Conservation (phyloP, 805 yeast species). For the Saturnispora mendoncae region DNA sequence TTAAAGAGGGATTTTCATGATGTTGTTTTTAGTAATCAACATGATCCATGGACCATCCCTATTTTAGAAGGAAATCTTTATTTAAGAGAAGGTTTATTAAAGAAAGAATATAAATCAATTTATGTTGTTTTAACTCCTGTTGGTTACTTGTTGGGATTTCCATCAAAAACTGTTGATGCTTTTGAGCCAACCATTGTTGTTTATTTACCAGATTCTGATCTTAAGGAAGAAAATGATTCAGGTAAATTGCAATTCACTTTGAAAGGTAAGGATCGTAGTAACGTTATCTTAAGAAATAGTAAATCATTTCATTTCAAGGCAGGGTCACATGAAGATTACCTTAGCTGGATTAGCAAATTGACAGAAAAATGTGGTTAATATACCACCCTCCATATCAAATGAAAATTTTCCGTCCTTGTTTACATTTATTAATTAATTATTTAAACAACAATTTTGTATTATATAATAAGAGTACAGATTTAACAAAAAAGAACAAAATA, state of each 20-base stretch:
- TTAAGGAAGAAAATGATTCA: slow-evolving; percentile 30
- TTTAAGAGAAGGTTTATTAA: slow-evolving; percentile 35
- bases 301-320: slow-evolving; percentile 34
- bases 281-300: slow-evolving; percentile 21
- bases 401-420: too few species aligned
- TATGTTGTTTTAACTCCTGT: slow-evolving; percentile 42
- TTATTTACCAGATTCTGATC: slow-evolving; percentile 38
- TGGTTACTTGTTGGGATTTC: slow-evolving; percentile 38
- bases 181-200: slow-evolving; percentile 36
- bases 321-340: slow-evolving; percentile 35
- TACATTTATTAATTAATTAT: too few species aligned
- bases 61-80: slow-evolving; percentile 39
- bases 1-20: slow-evolving; percentile 30
- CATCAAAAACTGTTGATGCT: slow-evolving; percentile 36
- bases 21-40: slow-evolving; percentile 32
- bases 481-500: background rate
- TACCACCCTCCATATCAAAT: too few species aligned
- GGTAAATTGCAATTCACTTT: slow-evolving; percentile 33
- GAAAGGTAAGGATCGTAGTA: slow-evolving; percentile 36
- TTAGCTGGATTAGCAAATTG: slow-evolving; percentile 38
- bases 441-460: too few species aligned
- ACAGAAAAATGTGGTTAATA: slow-evolving; percentile 24
- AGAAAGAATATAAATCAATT: slow-evolving; percentile 34
- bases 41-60: slow-evolving; percentile 35
- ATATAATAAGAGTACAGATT: background rate